Evolutionary conservation across 2,329 filamentous ascomycete genomes (phyloP).

Genomic region (Pyricularia pennisetigena): DNA sequence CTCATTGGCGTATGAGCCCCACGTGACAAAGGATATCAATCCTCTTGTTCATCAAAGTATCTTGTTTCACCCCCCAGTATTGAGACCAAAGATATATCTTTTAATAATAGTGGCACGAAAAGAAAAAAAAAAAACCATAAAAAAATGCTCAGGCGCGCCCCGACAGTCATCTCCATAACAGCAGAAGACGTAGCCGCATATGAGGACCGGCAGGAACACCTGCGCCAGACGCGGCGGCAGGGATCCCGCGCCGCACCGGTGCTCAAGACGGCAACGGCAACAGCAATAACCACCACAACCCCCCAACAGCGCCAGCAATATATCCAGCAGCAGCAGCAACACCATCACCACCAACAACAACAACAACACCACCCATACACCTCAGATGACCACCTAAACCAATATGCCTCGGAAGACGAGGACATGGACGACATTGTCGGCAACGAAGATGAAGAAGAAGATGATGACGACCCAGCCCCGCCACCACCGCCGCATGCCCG

Average conservation of each 20-base stretch:
- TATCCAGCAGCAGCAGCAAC: conserved; percentile 1
- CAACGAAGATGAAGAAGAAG: conserved; percentile 9
- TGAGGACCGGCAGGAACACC: conserved; percentile 41
- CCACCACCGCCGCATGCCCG: not conserved
- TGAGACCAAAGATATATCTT: not conserved
- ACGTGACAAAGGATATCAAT: not conserved
- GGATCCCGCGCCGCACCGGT: conserved; percentile 2
- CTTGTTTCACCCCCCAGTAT: not conserved
- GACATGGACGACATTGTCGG: conserved; percentile 5
- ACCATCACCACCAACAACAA: conserved; percentile 2
- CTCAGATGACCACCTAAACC: not conserved
- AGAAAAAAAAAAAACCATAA: not conserved
- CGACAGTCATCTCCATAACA: conserved; percentile 59
- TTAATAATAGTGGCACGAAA: not conserved
- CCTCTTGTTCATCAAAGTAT: not conserved
- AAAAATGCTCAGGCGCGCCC: conserved; percentile 36
- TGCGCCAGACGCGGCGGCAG: conserved; percentile 8
- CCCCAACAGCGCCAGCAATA: not conserved
- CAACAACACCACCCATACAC: conserved; percentile 2
- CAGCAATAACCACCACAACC: not conserved
- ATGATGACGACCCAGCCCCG: conserved; percentile 2
- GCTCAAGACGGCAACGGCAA: conserved; percentile 3
- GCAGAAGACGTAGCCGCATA: conserved; percentile 61
- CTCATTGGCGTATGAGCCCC: not conserved
- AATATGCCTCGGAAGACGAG: not conserved